These are phyloP conservation scores for Polygonum maritimum DNA, from an alignment of 148 eudicot species.

Conservation along the genomic window DNA sequence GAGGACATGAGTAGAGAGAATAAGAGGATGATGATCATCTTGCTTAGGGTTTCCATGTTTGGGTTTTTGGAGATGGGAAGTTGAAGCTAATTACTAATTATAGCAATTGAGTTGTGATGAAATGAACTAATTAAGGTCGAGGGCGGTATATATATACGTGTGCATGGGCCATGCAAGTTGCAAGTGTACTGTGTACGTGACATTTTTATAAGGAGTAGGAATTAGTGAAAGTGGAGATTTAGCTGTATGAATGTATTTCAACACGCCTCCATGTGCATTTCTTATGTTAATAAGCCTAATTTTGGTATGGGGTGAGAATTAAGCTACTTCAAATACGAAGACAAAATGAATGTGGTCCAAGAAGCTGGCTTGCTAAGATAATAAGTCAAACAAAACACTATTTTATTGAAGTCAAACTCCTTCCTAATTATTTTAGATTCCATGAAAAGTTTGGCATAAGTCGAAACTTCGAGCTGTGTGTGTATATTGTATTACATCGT, in stretches of 20 bases:
- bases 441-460: neutral
- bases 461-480: neutral
- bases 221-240: neutral
- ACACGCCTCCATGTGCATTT: neutral
- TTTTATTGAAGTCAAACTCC: neutral
- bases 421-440: neutral
- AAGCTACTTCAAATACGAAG: neutral
- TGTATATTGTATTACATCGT: neutral
- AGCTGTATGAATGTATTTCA: neutral
- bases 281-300: conserved; percentile 3
- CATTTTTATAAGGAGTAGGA: neutral
- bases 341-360: neutral
- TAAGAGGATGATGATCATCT: neutral
- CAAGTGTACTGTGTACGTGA: conserved; percentile 2
- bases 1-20: neutral
- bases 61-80: neutral
- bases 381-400: neutral
- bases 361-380: neutral
- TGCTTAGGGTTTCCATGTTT: conserved; percentile 5
- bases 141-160: neutral
- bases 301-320: neutral
- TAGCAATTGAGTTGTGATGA: neutral
- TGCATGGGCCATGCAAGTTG: neutral
- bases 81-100: neutral
- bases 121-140: neutral